Base-by-base conservation (phyloP, 1,284 basidiomycete species). In the Moesziomyces sp. region DNA sequence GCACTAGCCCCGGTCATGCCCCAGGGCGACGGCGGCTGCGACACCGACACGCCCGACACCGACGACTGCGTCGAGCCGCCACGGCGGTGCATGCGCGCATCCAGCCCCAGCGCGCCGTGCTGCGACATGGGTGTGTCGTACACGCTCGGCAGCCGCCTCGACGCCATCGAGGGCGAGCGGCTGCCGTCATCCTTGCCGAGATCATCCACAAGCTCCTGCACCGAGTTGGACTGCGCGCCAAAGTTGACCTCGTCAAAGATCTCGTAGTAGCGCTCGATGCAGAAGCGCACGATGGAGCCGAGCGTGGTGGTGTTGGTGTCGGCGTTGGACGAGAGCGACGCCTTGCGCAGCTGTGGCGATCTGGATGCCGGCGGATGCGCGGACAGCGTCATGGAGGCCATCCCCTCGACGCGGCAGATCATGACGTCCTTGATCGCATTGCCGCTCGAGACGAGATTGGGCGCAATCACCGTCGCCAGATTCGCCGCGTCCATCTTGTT, bases 401-500 rank as follows among this genome's bases (percentile, higher is more conserved):
- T 91, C 19, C 87, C 88, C 52, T 89, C 85, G 5, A 91, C 90
- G 67, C 88, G 91, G 3, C 89, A 81, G n/a, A 81, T 61, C 21
- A 63, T 47, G 11, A 81, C 59, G 28, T 81, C 79, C 53, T 68
- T 65, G 14, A 76, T 54, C 16, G 74, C 62, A 19, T 79, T 78
- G 0, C 67, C 63, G 26, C 77, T 72, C 16, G 56, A 58, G 0
- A 81, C 76, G 53, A 94, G 88, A 75, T 93, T 94, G 14, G 93
- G 92, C 59, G 87, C 88, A 26, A 93, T 85, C 7, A 93, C 92
- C 45, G 93, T 86, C 11, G 92, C 87, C 44, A 93, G 88, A 78
- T 93, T 94, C 74, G 90, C 88, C 23, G 91, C 91, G 78, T 92
- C 91, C 92, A 94, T 94, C 52, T 88, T 87, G 81, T 93, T 93